Evolutionary conservation across 257 asterid genomes (phyloP), one percentile per base, ranked within the genome.

Genomic region (Craterostigma plantagineum): DNA sequence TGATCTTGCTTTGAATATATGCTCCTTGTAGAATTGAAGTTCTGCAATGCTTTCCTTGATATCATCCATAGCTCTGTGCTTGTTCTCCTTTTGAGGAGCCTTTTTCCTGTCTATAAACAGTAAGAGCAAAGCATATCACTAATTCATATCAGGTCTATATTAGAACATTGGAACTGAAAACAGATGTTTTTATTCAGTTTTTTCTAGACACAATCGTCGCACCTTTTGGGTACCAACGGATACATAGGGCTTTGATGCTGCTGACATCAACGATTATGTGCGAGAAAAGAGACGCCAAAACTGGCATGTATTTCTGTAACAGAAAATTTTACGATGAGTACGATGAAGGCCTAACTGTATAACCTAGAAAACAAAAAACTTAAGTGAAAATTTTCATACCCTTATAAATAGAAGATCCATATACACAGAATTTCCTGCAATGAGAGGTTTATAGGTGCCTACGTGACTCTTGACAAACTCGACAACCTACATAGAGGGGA

Each of bases 171-270:
- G n/a, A 12, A 12, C 40, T 9, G 8, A 8, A 12, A 2, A 36
- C 1, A 4, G 14, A 36, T 40, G 5, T 14, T 40, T 40, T n/a
- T 43, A 15, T 12, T 15, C 10, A 40, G 16, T 14, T 11, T 11
- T 7, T 11, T n/a, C n/a, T 7, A 11, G 45, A 12, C 13, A 16
- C 5, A 14, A 11, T 7, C 8, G 10, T 40, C 38, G 70, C 62
- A 90, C 98, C 98, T 83, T 50, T 68, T 33, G 93, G 93, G 65
- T 57, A 90, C 98, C 95, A 90, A 18, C 95, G 94, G 47, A 61
- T 10, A 49, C 98, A 83, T 51, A 90, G 43, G 0, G 95, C 91
- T 65, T 70, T 79, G 58, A 90, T 54, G 13, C 91, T 83, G 76
- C 98, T 90, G 55, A 90, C 95, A 42, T 90, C 98, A 42, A 90